Evolutionary conservation across 2,329 filamentous ascomycete species (phyloP).

Genomic region (Fusarium haematococcum): DNA sequence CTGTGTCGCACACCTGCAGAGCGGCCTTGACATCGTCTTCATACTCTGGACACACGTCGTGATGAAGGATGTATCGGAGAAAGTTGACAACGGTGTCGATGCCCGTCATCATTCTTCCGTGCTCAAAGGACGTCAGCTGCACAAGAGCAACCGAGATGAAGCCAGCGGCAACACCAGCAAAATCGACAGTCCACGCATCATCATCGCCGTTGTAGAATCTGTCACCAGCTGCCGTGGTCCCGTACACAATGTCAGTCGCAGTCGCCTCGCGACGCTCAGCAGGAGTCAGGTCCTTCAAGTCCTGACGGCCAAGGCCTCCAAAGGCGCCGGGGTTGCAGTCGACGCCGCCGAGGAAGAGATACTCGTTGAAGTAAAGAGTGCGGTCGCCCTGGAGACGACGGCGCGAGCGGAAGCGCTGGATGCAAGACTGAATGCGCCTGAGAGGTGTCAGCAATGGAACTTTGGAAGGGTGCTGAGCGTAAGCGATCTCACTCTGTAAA

Average conservation of each 20-base stretch:
- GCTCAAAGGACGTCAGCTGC: constrained; percentile 66
- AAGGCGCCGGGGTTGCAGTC: constrained; percentile 70
- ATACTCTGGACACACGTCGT: constrained; percentile 89
- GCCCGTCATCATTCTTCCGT: constrained; percentile 64
- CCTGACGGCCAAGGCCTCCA: constrained; percentile 68
- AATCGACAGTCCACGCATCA: constrained; percentile 82
- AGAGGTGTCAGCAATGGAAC: constrained; percentile 24
- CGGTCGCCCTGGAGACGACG: constrained; percentile 78
- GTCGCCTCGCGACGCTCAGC: constrained; percentile 72
- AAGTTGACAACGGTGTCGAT: constrained; percentile 84
- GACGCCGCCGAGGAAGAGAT: constrained; percentile 86
- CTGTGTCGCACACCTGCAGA: constrained; percentile 72
- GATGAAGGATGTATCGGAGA: constrained; percentile 85
- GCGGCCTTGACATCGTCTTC: constrained; percentile 74
- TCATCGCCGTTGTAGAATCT: constrained; percentile 64
- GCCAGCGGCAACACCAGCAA: constrained; percentile 79
- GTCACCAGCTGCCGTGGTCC: constrained; percentile 55
- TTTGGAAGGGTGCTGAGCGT: neutral
- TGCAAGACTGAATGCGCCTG: constrained; percentile 85
- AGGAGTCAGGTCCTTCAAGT: constrained; percentile 66
- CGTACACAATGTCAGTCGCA: constrained; percentile 70
- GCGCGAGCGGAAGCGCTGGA: constrained; percentile 82
- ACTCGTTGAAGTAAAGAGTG: constrained; percentile 78
- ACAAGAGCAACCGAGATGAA: constrained; percentile 77
- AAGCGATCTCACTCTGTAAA: constrained; percentile 65